These are phyloP conservation scores for Cutaneotrichosporon sp. DNA, from an alignment of 1,284 basidiomycete species.

Conservation along the genomic window DNA sequence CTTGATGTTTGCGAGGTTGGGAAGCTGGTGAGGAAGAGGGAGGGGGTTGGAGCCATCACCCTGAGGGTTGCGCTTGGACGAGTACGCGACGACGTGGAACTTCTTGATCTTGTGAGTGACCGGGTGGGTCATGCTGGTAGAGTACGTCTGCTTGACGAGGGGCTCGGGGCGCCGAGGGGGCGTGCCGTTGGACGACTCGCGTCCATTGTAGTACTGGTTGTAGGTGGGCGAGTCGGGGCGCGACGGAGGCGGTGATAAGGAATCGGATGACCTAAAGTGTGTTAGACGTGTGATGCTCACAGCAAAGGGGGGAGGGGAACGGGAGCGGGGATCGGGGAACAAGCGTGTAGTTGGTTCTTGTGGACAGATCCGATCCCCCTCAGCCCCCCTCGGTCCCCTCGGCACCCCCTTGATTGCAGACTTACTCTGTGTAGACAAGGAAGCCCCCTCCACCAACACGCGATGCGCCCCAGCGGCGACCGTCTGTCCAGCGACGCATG, in stretches of 20 bases:
- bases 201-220: slow-evolving; percentile 28
- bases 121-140: slow-evolving; percentile 49
- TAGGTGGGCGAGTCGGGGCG: slow-evolving; percentile 26
- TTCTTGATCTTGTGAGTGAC: slow-evolving; percentile 47
- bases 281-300: slow-evolving; percentile 5
- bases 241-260: slow-evolving; percentile 41
- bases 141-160: slow-evolving; percentile 53
- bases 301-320: background rate
- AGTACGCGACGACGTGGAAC: slow-evolving; percentile 53
- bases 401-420: slow-evolving; percentile 11
- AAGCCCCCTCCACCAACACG: slow-evolving; percentile 57
- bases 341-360: background rate
- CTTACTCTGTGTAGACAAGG: slow-evolving; percentile 55
- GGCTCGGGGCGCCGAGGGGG: slow-evolving; percentile 34
- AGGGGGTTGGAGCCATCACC: slow-evolving; percentile 45
- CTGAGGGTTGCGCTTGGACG: slow-evolving; percentile 49
- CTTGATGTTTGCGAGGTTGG: slow-evolving; percentile 40
- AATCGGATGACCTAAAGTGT: slow-evolving; percentile 38
- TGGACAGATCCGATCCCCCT: background rate
- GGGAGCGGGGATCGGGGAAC: background rate
- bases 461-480: slow-evolving; percentile 57
- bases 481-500: slow-evolving; percentile 59
- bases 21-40: slow-evolving; percentile 47
- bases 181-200: slow-evolving; percentile 19
- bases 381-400: too few relatives aligned